Evolutionary conservation across 2,329 filamentous ascomycete species (phyloP).

Genomic region (Ramularia endophylla): DNA sequence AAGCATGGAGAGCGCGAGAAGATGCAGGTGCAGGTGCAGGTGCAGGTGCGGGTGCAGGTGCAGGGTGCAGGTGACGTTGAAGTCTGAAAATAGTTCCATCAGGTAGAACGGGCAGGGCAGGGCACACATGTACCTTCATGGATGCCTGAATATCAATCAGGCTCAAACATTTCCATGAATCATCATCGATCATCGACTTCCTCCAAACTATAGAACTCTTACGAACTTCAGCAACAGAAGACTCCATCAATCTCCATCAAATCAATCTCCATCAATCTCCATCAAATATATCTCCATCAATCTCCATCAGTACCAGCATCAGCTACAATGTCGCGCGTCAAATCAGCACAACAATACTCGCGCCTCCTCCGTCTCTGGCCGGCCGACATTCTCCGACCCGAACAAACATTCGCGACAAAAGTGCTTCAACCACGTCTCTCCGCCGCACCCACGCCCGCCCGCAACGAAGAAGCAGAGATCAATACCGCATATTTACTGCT

Average conservation of each 20-base stretch:
- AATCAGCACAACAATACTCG: constrained; percentile 43
- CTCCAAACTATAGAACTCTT: constrained; percentile 19
- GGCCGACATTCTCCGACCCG: constrained; percentile 45
- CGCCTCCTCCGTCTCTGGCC: constrained; percentile 47
- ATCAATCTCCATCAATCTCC: not conserved
- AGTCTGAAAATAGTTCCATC: too few relatives aligned
- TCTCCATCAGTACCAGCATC: not conserved
- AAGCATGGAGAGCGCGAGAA: too few relatives aligned
- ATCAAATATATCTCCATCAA: not conserved
- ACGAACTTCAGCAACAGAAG: constrained; percentile 17
- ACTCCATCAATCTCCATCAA: not conserved
- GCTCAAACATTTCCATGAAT: constrained; percentile 1
- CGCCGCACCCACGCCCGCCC: constrained; percentile 22
- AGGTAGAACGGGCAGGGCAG: too few relatives aligned
- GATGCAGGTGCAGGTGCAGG: too few relatives aligned
- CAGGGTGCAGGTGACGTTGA: too few relatives aligned
- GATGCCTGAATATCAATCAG: constrained; percentile 3
- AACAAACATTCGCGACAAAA: constrained; percentile 40
- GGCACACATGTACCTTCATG: too few relatives aligned
- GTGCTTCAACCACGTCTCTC: constrained; percentile 39
- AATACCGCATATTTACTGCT: constrained; percentile 57
- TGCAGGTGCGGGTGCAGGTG: too few relatives aligned
- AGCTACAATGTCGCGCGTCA: constrained; percentile 1
- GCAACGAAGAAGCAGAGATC: constrained; percentile 41
- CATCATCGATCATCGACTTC: not conserved